A percentile compares a stretch with the other conserved stretches of the same genome.
Evolutionary conservation across 192 early-diverging fungal species (phyloP).

Genomic region (Backusella australiensis): DNA sequence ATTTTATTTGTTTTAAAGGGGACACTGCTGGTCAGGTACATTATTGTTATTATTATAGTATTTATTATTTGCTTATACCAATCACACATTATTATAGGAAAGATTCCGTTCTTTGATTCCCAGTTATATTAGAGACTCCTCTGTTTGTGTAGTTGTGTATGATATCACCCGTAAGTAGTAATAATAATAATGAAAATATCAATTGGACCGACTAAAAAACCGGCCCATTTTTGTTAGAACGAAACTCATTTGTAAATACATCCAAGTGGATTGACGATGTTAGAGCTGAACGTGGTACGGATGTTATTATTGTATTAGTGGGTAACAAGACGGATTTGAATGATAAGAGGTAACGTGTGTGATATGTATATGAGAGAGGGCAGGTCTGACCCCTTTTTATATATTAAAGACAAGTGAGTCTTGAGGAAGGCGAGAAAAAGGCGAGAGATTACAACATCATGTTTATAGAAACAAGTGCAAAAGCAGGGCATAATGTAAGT

Average conservation of each 20-base stretch:
- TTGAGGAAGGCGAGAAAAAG: conserved; percentile 97
- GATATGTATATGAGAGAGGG: not conserved
- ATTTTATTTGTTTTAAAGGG: conserved; percentile 42
- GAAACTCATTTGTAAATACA: conserved; percentile 95
- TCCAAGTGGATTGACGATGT: conserved; percentile 99
- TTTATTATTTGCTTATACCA: not conserved
- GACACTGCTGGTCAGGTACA: conserved; percentile 96
- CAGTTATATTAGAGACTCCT: conserved; percentile 96
- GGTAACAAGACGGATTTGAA: conserved; percentile 99
- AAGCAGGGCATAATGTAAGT: conserved; percentile 91
- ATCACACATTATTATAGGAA: conserved; percentile 57
- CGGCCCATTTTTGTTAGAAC: conserved; percentile 51
- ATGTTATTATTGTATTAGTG: conserved; percentile 97
- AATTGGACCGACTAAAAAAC: not conserved
- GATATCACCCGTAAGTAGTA: conserved; percentile 58
- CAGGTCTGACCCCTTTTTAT: not conserved
- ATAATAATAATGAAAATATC: conserved; percentile 38
- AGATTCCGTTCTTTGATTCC: conserved; percentile 96
- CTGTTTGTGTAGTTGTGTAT: conserved; percentile 94
- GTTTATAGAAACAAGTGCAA: conserved; percentile 99
- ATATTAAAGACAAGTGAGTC: conserved; percentile 77
- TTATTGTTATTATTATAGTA: not conserved
- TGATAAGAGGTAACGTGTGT: conserved; percentile 75
- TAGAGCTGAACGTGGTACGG: conserved; percentile 97
- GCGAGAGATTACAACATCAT: conserved; percentile 95